These are phyloP conservation scores for Xenoacremonium recifei DNA, from an alignment of 2,329 filamentous ascomycete genomes.

Conservation along the genomic window DNA sequence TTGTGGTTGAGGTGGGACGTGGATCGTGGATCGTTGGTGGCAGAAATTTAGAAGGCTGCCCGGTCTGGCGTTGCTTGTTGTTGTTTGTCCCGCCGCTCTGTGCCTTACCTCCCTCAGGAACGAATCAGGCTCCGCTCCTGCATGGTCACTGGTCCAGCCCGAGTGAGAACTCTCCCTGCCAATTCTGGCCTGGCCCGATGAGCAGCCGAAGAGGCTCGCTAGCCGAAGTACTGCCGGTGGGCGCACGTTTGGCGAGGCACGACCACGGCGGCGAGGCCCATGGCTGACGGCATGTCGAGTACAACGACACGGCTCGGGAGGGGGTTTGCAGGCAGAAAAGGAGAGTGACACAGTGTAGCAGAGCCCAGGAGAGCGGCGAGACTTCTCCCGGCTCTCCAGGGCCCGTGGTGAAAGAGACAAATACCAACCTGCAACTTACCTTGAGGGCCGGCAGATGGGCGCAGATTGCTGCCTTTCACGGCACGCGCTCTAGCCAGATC, in stretches of 20 bases:
- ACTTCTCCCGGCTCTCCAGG: conserved; percentile 20
- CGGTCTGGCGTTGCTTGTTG: too few species aligned
- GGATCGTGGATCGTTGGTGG: conserved; percentile 25
- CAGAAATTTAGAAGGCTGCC: conserved; percentile 30
- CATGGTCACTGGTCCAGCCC: too few species aligned
- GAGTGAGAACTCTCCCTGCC: neutral
- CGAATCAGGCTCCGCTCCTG: neutral
- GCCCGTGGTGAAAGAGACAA: conserved; percentile 11
- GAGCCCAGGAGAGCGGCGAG: conserved; percentile 4
- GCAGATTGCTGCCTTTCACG: conserved; percentile 16
- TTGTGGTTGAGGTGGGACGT: conserved; percentile 22
- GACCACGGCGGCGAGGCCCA: conserved; percentile 20
- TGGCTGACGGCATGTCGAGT: conserved; percentile 10
- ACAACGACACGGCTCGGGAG: conserved; percentile 10
- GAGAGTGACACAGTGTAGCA: neutral
- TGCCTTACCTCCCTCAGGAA: conserved; percentile 14
- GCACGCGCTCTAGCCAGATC: conserved; percentile 5
- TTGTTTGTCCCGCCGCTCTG: conserved; percentile 9
- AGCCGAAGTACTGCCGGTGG: conserved; percentile 25
- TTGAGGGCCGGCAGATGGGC: conserved; percentile 14
- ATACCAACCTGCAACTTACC: conserved; percentile 18
- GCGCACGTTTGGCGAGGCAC: conserved; percentile 19
- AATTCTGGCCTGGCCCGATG: neutral
- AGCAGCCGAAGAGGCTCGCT: conserved; percentile 7
- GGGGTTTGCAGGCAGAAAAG: conserved; percentile 1